A percentile compares a stretch with the other conserved stretches of the same genome.
phyloP scores from a whole-genome alignment of 208 protist species.

The Leishmania turanica region DNA sequence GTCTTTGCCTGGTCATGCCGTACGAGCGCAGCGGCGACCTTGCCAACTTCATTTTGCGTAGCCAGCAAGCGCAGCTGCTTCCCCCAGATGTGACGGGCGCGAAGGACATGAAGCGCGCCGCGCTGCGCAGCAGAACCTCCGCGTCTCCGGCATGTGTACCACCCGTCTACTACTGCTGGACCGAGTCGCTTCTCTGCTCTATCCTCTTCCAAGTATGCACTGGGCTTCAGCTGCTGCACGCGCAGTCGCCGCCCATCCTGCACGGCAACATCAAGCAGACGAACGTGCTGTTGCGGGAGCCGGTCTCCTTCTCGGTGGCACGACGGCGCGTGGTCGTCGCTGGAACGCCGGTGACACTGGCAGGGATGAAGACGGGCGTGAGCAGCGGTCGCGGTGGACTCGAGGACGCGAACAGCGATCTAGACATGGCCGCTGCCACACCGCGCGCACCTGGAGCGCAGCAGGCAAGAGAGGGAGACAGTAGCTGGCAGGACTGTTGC shows the following conservation, averaged over 20 bases:
- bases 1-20: slow-evolving; percentile 41
- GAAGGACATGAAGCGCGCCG: not conserved
- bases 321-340: slow-evolving; percentile 13
- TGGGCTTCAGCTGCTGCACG: slow-evolving; percentile 34
- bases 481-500: not conserved
- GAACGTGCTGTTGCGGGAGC: slow-evolving; percentile 26
- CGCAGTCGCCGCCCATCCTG: slow-evolving; percentile 35
- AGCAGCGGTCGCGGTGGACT: not conserved
- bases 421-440: not conserved
- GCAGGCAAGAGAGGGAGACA: not conserved
- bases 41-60: slow-evolving; percentile 10
- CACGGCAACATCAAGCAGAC: slow-evolving; percentile 24
- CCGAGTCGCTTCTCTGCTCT: slow-evolving; percentile 33
- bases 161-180: slow-evolving; percentile 18
- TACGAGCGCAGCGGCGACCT: slow-evolving; percentile 34
- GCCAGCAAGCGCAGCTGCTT: slow-evolving; percentile 5
- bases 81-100: not conserved
- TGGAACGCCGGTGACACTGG: not conserved
- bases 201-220: slow-evolving; percentile 30
- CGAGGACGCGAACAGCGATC: not conserved
- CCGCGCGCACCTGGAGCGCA: not conserved
- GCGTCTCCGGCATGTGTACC: not conserved
- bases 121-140: not conserved
- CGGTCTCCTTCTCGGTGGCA: slow-evolving; percentile 21
- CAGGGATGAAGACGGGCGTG: not conserved